phyloP scores from a whole-genome alignment of 2,329 filamentous ascomycete genomes.

The Penicillium rolfsii region DNA sequence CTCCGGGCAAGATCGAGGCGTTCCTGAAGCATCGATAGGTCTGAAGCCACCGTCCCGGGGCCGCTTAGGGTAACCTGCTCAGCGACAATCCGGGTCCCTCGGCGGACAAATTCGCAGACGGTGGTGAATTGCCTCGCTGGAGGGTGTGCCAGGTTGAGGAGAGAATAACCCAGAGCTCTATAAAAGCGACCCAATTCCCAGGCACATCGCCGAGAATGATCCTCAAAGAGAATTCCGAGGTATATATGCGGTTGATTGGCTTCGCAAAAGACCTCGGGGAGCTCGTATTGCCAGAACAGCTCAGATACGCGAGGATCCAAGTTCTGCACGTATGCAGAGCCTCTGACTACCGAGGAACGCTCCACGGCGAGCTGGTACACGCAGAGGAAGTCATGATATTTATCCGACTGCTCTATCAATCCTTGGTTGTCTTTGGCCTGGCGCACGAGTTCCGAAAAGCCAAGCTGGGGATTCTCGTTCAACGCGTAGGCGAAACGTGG shows the following conservation, averaged over 20 bases:
- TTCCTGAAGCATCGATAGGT: constrained; percentile 26
- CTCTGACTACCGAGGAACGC: not conserved
- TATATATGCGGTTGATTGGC: constrained; percentile 56
- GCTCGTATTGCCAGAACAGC: constrained; percentile 51
- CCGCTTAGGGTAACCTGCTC: constrained; percentile 33
- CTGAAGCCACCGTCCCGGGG: constrained; percentile 22
- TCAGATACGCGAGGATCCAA: constrained; percentile 58
- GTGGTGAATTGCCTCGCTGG: constrained; percentile 21
- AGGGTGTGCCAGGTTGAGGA: constrained; percentile 48
- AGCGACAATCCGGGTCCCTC: constrained; percentile 40
- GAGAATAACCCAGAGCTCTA: constrained; percentile 60
- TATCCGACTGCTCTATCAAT: constrained; percentile 18
- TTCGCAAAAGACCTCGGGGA: constrained; percentile 23
- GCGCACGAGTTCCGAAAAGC: constrained; percentile 38
- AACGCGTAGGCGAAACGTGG: constrained; percentile 48
- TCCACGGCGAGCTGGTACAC: constrained; percentile 37
- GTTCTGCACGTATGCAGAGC: constrained; percentile 16
- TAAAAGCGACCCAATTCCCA: constrained; percentile 59
- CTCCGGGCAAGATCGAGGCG: constrained; percentile 28
- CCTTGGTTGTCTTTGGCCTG: constrained; percentile 32
- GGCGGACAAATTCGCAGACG: constrained; percentile 42
- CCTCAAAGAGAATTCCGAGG: constrained; percentile 66
- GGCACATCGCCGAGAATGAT: constrained; percentile 57
- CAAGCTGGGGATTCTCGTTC: constrained; percentile 33
- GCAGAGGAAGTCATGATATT: constrained; percentile 38